These are phyloP conservation scores for Blastomyces gilchristii DNA, from an alignment of 2,329 filamentous ascomycete species.

Conservation along the genomic window DNA sequence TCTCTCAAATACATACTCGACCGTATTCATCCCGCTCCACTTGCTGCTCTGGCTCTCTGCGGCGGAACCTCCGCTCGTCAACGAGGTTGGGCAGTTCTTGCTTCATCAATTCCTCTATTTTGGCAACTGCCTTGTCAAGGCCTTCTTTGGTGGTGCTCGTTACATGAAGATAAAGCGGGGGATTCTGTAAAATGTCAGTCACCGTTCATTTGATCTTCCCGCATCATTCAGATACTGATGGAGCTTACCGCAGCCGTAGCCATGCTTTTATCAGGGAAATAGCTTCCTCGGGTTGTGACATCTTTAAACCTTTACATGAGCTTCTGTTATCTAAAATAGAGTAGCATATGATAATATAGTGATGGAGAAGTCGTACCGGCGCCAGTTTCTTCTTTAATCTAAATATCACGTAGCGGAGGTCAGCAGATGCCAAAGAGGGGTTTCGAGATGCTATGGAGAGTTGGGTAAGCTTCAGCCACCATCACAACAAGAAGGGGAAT, in stretches of 20 bases:
- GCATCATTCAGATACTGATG: neutral
- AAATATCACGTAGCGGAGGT: constrained; percentile 76
- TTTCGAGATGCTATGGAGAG: constrained; percentile 48
- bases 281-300: constrained; percentile 95
- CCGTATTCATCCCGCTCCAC: constrained; percentile 87
- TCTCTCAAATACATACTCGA: constrained; percentile 48
- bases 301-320: constrained; percentile 62
- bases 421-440: constrained; percentile 83
- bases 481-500: constrained; percentile 31
- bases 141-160: constrained; percentile 87
- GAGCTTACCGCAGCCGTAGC: constrained; percentile 74
- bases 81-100: constrained; percentile 92
- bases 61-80: constrained; percentile 83
- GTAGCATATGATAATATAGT: constrained; percentile 32
- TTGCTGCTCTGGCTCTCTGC: constrained; percentile 62
- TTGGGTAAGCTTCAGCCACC: constrained; percentile 58
- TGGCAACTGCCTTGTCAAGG: constrained; percentile 74
- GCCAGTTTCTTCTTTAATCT: constrained; percentile 99
- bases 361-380: constrained; percentile 75
- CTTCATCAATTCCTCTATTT: constrained; percentile 92
- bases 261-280: constrained; percentile 97
- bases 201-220: neutral
- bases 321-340: constrained; percentile 43
- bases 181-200: constrained; percentile 50
- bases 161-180: constrained; percentile 87